Evolutionary conservation across 768 basidiomycete species (phyloP).

Genomic region (Trichaptum fuscoviolaceum): DNA sequence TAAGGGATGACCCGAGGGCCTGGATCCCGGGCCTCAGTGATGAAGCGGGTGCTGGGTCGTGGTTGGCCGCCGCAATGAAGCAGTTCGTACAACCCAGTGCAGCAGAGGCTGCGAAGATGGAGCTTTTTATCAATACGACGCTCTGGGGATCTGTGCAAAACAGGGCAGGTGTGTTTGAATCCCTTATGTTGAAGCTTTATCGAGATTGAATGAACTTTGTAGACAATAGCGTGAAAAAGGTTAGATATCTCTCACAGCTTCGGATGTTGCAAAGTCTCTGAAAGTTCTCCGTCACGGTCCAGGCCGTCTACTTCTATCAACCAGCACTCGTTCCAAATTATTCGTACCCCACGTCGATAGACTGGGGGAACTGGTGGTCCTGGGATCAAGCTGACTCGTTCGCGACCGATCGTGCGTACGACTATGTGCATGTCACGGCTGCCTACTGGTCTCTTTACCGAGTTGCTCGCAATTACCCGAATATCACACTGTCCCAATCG

Average conservation of each 20-base stretch:
- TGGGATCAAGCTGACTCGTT: conserved; percentile 47
- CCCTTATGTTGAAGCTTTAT: background rate
- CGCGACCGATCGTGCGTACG: conserved; percentile 47
- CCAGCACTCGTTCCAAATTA: conserved; percentile 40
- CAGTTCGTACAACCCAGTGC: conserved; percentile 50
- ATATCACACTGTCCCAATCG: conserved; percentile 37
- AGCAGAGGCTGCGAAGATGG: conserved; percentile 47
- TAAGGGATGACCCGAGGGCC: conserved; percentile 46
- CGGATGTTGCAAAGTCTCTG: background rate
- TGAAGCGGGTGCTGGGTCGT: conserved; percentile 54
- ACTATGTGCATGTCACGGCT: conserved; percentile 31
- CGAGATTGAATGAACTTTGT: background rate
- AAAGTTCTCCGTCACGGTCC: background rate
- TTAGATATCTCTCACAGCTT: conserved; percentile 12
- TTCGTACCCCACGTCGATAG: conserved; percentile 40
- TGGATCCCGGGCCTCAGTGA: conserved; percentile 58
- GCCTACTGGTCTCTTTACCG: conserved; percentile 54
- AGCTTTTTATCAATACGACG: conserved; percentile 41
- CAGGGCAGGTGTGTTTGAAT: conserved; percentile 30
- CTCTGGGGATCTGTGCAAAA: conserved; percentile 50
- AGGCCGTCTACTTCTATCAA: conserved; percentile 51
- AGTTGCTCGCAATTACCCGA: conserved; percentile 52
- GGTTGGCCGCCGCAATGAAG: conserved; percentile 55
- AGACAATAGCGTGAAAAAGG: conserved; percentile 40
- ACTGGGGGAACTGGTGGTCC: conserved; percentile 55